Conservation (phyloP, 306 rosid genomes). For the Ammopiptanthus mongolicus region DNA sequence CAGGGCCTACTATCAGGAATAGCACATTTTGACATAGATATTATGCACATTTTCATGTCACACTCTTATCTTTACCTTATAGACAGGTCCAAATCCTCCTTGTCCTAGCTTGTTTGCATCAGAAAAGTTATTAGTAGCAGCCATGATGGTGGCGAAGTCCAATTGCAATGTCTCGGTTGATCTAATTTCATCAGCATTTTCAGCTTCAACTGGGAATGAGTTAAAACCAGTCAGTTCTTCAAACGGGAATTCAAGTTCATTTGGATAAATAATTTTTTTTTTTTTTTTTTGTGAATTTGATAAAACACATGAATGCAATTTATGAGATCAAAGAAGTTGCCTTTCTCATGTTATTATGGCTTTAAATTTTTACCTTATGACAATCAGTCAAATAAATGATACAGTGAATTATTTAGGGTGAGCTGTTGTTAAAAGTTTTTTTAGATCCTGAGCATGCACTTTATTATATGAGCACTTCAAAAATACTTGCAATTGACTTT, state of each 20-base stretch:
- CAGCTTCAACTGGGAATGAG: not conserved
- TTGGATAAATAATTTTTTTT: not conserved
- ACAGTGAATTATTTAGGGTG: not conserved
- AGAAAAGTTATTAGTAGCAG: constrained; percentile 38
- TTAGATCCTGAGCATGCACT: not conserved
- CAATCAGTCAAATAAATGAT: not conserved
- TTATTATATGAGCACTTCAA: not conserved
- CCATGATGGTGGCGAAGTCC: constrained; percentile 22
- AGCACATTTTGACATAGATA: not conserved
- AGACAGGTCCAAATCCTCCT: constrained; percentile 58
- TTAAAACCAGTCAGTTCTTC: not conserved
- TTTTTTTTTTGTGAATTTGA: not conserved
- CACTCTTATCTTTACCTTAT: constrained; percentile 27
- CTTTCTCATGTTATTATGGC: not conserved
- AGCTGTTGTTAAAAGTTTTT: not conserved
- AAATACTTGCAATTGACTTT: not conserved
- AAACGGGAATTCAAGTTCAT: not conserved
- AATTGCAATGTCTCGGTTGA: constrained; percentile 30
- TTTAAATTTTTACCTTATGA: not conserved
- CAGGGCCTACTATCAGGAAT: not conserved
- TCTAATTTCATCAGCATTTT: constrained; percentile 1
- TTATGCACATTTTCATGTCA: not conserved
- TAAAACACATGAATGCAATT: not conserved
- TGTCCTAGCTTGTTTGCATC: constrained; percentile 46
- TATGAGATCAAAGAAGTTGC: not conserved